Conservation (phyloP, 305 asterid genomes). For the Fraxinus sp. region DNA sequence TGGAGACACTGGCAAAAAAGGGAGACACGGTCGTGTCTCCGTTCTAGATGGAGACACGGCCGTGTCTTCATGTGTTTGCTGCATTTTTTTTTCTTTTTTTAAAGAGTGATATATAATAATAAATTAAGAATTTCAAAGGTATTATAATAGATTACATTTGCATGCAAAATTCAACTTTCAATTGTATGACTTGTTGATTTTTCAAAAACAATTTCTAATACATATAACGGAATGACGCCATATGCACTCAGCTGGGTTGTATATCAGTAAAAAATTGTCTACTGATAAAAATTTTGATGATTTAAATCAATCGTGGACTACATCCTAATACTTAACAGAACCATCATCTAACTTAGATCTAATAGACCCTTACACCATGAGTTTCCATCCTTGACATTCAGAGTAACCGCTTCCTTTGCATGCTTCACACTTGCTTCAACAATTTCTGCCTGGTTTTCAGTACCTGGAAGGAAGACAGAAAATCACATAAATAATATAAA, state of each 20-base stretch:
- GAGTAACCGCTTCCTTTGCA: constrained; percentile 78
- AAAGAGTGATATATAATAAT: no score
- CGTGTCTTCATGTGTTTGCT: no score
- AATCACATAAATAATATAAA: constrained; percentile 22
- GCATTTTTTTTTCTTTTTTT: no score
- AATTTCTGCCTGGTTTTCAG: constrained; percentile 65
- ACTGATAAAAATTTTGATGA: not conserved
- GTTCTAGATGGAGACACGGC: no score
- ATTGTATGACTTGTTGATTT: no score
- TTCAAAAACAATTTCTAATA: no score
- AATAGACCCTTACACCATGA: constrained; percentile 75
- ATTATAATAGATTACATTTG: no score
- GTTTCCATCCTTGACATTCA: constrained; percentile 90
- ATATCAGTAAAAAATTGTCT: not conserved
- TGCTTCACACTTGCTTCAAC: constrained; percentile 86
- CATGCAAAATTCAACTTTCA: no score
- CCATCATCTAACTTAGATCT: not conserved
- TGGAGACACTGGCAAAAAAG: no score
- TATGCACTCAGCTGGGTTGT: not conserved
- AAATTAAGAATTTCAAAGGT: no score
- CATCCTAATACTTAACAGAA: not conserved
- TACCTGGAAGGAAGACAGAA: constrained; percentile 49
- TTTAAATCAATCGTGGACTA: not conserved
- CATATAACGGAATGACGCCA: not conserved
- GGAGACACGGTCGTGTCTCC: no score